phyloP scores from a whole-genome alignment of 352 stramenopile genomes.

The Globisporangium ultimum region DNA sequence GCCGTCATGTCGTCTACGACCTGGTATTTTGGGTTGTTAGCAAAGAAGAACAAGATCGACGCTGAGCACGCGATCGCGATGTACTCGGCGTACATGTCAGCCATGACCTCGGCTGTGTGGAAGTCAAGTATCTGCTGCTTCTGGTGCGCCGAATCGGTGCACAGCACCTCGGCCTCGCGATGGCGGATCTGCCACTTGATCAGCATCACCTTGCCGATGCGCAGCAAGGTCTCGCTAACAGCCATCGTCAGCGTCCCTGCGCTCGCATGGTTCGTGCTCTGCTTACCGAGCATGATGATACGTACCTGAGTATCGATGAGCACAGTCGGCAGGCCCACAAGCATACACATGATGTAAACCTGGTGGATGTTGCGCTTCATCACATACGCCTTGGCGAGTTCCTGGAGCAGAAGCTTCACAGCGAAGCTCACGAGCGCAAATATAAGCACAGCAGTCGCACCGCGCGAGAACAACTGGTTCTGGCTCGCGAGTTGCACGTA shows the following conservation, averaged over 20 bases:
- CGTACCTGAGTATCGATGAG: conserved; percentile 42
- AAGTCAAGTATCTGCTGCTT: conserved; percentile 9
- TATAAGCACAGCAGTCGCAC: background rate
- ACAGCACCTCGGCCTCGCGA: background rate
- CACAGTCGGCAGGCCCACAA: conserved; percentile 32
- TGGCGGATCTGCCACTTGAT: conserved; percentile 4
- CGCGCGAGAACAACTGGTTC: background rate
- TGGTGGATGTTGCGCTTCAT: conserved; percentile 23
- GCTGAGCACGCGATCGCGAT: conserved; percentile 39
- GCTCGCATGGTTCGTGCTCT: conserved; percentile 18
- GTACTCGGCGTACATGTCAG: conserved; percentile 42
- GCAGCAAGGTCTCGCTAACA: conserved; percentile 24
- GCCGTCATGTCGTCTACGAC: background rate
- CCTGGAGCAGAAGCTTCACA: conserved; percentile 13
- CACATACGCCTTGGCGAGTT: conserved; percentile 24
- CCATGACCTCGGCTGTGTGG: conserved; percentile 5
- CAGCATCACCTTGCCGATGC: conserved; percentile 18
- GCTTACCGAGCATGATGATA: conserved; percentile 23
- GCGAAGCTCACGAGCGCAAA: conserved; percentile 1
- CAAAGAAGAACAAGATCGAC: conserved; percentile 32
- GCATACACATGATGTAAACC: conserved; percentile 32
- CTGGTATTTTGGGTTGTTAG: conserved; percentile 26
- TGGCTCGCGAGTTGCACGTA: conserved; percentile 8
- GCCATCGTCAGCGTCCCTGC: conserved; percentile 24
- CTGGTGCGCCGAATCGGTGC: too few species aligned